phyloP scores from a whole-genome alignment of 2,329 filamentous ascomycete species.

The Fusarium sp. region DNA sequence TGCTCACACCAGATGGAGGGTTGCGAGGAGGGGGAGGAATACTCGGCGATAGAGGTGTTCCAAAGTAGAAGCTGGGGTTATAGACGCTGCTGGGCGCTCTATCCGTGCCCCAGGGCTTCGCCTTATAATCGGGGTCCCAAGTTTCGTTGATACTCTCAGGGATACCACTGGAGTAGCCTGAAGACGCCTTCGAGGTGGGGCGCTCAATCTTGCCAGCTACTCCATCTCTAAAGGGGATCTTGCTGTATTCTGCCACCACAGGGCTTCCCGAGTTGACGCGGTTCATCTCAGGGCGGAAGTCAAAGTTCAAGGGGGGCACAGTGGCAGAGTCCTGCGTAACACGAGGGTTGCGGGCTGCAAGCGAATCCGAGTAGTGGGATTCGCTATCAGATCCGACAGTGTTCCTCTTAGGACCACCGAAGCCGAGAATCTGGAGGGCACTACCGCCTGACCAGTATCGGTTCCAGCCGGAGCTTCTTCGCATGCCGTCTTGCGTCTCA shows the following conservation, averaged over 20 bases:
- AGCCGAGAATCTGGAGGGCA: constrained; percentile 73
- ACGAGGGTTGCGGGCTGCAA: constrained; percentile 49
- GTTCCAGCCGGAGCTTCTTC: constrained; percentile 81
- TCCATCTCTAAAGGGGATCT: constrained; percentile 65
- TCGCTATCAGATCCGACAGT: constrained; percentile 68
- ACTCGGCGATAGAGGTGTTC: constrained; percentile 55
- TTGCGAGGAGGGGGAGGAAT: constrained; percentile 46
- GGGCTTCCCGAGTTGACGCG: constrained; percentile 78
- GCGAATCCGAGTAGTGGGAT: constrained; percentile 64
- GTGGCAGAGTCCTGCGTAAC: constrained; percentile 76
- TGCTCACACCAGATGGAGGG: constrained; percentile 55
- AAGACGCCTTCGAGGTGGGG: constrained; percentile 61
- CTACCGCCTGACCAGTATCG: constrained; percentile 82
- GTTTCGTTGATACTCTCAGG: constrained; percentile 72
- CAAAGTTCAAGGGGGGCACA: constrained; percentile 76
- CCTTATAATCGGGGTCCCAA: constrained; percentile 62
- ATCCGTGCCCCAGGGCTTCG: constrained; percentile 62
- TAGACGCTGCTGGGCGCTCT: constrained; percentile 67
- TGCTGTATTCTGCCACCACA: constrained; percentile 71
- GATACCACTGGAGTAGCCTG: constrained; percentile 73
- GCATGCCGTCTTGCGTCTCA: constrained; percentile 57
- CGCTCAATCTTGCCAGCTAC: constrained; percentile 73
- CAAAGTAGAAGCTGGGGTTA: constrained; percentile 57
- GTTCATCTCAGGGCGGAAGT: constrained; percentile 71
- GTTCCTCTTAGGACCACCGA: constrained; percentile 61